Percentiles rank a stretch among this genome's conserved stretches.
Conservation (phyloP, 352 stramenopile species). For the Ochromonadaceae sp. region DNA sequence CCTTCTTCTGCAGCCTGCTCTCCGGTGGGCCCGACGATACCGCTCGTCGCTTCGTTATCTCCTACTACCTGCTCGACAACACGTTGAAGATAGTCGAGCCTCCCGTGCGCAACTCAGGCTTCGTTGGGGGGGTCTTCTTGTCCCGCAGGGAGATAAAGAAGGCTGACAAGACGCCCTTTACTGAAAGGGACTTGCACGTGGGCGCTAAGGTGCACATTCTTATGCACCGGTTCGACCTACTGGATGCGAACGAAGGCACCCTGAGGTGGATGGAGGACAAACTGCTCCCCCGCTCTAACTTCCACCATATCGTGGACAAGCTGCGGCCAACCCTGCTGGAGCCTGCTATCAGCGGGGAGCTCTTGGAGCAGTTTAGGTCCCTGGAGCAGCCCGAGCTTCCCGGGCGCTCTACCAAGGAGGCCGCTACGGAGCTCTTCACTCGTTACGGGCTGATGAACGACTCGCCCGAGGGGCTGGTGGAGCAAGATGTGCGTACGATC, state of each 20-base stretch:
- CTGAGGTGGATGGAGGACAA: conserved; percentile 16
- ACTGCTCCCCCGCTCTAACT: neutral
- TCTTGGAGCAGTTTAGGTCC: no score
- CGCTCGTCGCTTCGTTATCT: conserved; percentile 33
- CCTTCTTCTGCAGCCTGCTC: conserved; percentile 22
- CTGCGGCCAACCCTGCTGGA: neutral
- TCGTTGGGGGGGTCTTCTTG: conserved; percentile 44
- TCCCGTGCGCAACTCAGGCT: conserved; percentile 40
- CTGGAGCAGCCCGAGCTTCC: no score
- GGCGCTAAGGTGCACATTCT: neutral
- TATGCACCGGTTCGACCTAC: neutral
- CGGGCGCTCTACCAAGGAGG: no score
- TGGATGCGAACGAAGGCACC: conserved; percentile 6
- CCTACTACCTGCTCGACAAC: conserved; percentile 35
- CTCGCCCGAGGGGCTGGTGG: neutral
- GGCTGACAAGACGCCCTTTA: conserved; percentile 14
- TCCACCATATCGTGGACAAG: conserved; percentile 9
- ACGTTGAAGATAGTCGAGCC: conserved; percentile 38
- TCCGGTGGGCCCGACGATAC: conserved; percentile 26
- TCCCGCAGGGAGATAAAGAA: conserved; percentile 16
- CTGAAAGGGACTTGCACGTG: conserved; percentile 8
- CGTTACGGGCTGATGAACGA: neutral
- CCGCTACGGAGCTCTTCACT: no score
- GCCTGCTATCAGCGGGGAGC: neutral
- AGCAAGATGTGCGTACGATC: conserved; percentile 12